phyloP scores from a whole-genome alignment of 257 asterid species.

The Solanum chiquidenum region DNA sequence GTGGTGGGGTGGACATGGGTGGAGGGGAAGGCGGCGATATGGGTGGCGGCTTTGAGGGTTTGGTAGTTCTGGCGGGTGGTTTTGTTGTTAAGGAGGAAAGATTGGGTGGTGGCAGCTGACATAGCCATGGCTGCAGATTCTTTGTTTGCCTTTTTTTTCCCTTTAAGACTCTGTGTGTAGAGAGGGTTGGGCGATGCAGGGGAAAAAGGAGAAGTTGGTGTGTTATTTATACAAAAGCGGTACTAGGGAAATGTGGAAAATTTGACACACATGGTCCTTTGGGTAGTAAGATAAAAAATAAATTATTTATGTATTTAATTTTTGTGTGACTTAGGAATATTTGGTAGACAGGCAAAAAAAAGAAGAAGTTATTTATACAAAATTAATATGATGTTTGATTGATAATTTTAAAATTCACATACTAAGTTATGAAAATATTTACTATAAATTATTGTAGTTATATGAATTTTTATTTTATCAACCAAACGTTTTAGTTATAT shows the following conservation, averaged over 20 bases:
- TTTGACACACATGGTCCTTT: background rate
- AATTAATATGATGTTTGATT: too few relatives aligned
- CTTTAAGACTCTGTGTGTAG: background rate
- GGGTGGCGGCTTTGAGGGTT: slow-evolving; percentile 21
- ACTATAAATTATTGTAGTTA: too few relatives aligned
- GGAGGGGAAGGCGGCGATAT: slow-evolving; percentile 35
- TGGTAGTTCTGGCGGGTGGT: slow-evolving; percentile 4
- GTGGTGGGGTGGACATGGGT: slow-evolving; percentile 16
- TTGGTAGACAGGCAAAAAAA: too few relatives aligned
- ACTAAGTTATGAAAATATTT: too few relatives aligned
- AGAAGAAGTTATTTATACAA: too few relatives aligned
- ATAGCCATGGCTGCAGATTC: slow-evolving; percentile 13
- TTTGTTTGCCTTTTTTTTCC: background rate
- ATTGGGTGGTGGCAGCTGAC: slow-evolving; percentile 28
- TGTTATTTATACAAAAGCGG: background rate
- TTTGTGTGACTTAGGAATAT: rapidly evolving
- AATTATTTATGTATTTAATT: too few relatives aligned
- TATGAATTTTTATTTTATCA: too few relatives aligned
- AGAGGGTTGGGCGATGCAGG: background rate
- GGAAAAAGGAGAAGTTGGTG: background rate
- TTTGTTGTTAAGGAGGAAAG: slow-evolving; percentile 14
- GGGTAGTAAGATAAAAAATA: rapidly evolving
- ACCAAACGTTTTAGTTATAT: rapidly evolving
- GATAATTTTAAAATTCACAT: background rate
- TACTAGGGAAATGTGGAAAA: background rate